These are phyloP conservation scores for Mucor circinelloides DNA, from an alignment of 371 early-diverging fungal species.

Conservation along the genomic window DNA sequence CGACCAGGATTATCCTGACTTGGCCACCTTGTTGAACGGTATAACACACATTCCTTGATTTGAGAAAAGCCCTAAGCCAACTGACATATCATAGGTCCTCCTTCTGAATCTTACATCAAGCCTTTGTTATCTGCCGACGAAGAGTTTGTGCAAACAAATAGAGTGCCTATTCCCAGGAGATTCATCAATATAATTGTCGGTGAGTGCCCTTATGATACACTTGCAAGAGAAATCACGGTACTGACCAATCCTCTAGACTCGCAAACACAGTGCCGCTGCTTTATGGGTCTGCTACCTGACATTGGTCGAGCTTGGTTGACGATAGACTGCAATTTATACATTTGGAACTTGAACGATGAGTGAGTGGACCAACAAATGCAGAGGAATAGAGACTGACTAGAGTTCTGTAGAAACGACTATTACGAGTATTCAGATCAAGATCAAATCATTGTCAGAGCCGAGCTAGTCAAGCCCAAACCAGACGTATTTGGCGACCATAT, in stretches of 20 bases:
- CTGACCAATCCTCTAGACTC: background rate
- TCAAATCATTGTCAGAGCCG: slow-evolving; percentile 82
- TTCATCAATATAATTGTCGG: slow-evolving; percentile 74
- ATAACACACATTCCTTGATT: background rate
- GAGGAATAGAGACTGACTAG: no score
- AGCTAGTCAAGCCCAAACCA: slow-evolving; percentile 70
- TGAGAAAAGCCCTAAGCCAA: background rate
- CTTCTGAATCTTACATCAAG: slow-evolving; percentile 25
- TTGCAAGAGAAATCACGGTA: no score
- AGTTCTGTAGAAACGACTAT: slow-evolving; percentile 56
- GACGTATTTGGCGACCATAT: slow-evolving; percentile 79
- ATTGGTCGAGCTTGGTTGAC: slow-evolving; percentile 82
- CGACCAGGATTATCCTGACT: slow-evolving; percentile 49
- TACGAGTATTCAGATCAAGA: slow-evolving; percentile 84
- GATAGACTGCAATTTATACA: slow-evolving; percentile 72
- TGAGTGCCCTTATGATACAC: slow-evolving; percentile 13
- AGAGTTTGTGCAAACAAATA: slow-evolving; percentile 52
- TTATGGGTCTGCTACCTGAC: slow-evolving; percentile 86
- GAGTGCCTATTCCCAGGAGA: slow-evolving; percentile 66
- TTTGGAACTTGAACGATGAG: slow-evolving; percentile 81
- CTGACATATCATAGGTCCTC: slow-evolving; percentile 16
- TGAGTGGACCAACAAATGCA: no score
- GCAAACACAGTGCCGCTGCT: slow-evolving; percentile 70
- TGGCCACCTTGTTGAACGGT: slow-evolving; percentile 44
- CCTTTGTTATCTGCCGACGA: slow-evolving; percentile 38